A percentile compares a stretch with the other conserved stretches of the same genome.
phyloP scores from a whole-genome alignment of 306 rosid species.

The Inga laurina region DNA sequence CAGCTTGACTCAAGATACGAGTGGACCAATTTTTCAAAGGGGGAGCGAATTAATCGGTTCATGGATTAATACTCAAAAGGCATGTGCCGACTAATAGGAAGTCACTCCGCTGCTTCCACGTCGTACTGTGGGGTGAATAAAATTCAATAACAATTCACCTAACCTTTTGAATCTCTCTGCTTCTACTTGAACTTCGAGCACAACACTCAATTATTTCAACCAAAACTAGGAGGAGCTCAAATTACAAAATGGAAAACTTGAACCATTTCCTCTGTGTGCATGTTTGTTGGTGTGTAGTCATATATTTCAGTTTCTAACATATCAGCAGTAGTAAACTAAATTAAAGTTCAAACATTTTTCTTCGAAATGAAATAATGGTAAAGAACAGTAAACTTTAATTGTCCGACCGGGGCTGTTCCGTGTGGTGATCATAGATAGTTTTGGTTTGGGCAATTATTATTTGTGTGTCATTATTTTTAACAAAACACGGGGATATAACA shows the following conservation, averaged over 20 bases:
- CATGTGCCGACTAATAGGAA: neutral
- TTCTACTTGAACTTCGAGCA: neutral
- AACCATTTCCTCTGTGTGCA: neutral
- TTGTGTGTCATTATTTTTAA: neutral
- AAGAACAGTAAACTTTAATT: neutral
- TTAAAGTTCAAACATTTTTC: neutral
- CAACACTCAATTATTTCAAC: neutral
- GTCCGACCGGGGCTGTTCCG: too few species aligned
- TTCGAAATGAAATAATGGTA: too few species aligned
- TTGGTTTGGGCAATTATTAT: neutral
- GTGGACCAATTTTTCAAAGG: neutral
- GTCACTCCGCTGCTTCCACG: neutral
- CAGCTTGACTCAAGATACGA: neutral
- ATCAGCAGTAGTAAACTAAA: neutral
- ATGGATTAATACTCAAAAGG: neutral
- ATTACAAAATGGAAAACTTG: neutral
- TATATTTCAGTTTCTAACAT: neutral
- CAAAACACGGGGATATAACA: neutral
- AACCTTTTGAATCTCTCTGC: neutral
- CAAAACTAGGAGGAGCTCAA: neutral
- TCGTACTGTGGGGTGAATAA: neutral
- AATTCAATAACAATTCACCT: neutral
- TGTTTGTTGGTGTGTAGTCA: neutral
- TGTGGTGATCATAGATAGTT: neutral
- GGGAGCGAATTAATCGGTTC: neutral